Base-by-base conservation (phyloP, 331 rosid species). In the Phaseolus coccineus region DNA sequence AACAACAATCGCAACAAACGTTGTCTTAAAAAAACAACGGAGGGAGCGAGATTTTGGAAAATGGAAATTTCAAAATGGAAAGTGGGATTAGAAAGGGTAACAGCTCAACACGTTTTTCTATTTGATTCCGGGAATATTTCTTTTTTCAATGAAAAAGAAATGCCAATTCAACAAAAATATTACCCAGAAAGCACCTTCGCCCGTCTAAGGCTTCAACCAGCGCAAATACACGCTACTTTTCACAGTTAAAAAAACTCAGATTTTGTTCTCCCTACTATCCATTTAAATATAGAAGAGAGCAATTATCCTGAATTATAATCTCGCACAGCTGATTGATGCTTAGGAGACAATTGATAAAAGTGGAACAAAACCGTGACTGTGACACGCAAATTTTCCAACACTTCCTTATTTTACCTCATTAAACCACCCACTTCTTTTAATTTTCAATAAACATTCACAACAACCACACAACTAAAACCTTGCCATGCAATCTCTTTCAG, bases 71-170 rank as follows among this genome's bases (percentile, higher is more conserved):
- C 14, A 46, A 77, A 72, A 80, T 76, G 81, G 59, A 62, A 73
- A 52, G 52, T 64, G 62, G 73, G 77, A 57, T 63, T 46, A 37
- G 71, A 72, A 85, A 77, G 84, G 79, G 79, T 5, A 88, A 90
- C 95, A 92, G 90, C 97, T 92, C 97, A 88, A 90, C 98, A 89
- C 93, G 91, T 81, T 87, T 88, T 89, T 85, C 48, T 10, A 44
- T 84, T 87, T 79, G 81, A 85, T 87, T 81, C 74, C 47, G 14
- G 79, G 80, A 84, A 75, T 46, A 48, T 58, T 58, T 64, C 67
- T 1, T 3, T 50, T 52, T 62, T 72, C 47, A 71, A 37, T 0
- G 5, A 33, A 44, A 19, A 71, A 66, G 55, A 39, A 48, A 69
- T 11, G 47, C 9, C 55, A 57, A 73, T 59, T 80, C 56, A 56